Conservation (phyloP, 345 rosid genomes). For the Citrus australasica region DNA sequence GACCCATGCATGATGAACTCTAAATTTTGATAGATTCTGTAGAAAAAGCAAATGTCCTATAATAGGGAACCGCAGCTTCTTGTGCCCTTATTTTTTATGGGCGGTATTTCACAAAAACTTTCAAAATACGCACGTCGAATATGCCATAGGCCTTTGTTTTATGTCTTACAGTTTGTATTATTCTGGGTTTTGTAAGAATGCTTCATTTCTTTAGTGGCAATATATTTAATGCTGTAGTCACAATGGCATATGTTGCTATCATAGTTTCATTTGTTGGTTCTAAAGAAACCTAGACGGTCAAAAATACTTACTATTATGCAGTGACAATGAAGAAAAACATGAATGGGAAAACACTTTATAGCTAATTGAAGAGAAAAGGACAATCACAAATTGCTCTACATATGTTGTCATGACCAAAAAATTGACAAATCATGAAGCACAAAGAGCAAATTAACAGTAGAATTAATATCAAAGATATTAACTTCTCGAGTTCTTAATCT, state of each 20-base stretch:
- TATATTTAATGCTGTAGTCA: background rate
- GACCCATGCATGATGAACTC: conserved; percentile 70
- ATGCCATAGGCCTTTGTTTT: background rate
- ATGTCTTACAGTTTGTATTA: background rate
- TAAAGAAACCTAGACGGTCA: background rate
- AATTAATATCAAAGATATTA: background rate
- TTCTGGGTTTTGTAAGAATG: background rate
- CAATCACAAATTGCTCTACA: background rate
- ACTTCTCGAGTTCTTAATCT: background rate
- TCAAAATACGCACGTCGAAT: background rate
- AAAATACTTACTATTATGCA: conserved; percentile 10
- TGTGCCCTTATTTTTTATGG: background rate
- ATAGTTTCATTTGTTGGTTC: background rate
- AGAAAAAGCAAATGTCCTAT: background rate
- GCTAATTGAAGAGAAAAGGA: conserved; percentile 1
- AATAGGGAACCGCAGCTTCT: background rate
- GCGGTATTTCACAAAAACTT: background rate
- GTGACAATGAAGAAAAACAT: background rate
- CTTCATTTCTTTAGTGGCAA: background rate
- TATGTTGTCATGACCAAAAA: background rate
- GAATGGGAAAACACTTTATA: background rate
- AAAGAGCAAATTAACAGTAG: background rate
- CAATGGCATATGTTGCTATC: background rate
- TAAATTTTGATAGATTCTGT: conserved; percentile 17
- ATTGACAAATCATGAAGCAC: background rate